Conservation (phyloP, 129 eudicot species). For the Artemisia argyi region DNA sequence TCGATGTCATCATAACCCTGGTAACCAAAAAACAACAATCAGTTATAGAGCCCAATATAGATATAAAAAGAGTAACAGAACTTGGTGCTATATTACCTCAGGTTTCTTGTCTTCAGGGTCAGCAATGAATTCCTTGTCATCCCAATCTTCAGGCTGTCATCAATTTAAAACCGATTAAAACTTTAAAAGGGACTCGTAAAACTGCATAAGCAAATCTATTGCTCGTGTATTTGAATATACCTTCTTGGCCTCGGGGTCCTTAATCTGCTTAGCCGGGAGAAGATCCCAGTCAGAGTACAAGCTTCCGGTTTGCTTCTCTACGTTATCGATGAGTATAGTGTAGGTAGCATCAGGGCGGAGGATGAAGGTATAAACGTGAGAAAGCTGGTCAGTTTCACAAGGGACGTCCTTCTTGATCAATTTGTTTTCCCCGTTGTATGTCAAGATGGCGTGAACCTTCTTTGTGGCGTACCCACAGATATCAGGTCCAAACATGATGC, state of each 20-base stretch:
- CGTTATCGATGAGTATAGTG: slow-evolving; percentile 86
- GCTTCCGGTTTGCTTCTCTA: slow-evolving; percentile 78
- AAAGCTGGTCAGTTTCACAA: slow-evolving; percentile 73
- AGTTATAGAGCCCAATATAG: background rate
- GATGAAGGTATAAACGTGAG: slow-evolving; percentile 78
- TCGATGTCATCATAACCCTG: slow-evolving; percentile 96
- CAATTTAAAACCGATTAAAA: background rate
- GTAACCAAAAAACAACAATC: background rate
- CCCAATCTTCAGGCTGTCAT: slow-evolving; percentile 88
- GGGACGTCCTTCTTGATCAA: slow-evolving; percentile 89
- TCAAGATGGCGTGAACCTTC: slow-evolving; percentile 95
- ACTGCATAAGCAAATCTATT: background rate
- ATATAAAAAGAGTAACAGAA: background rate
- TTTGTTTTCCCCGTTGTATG: slow-evolving; percentile 79
- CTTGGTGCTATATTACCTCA: slow-evolving; percentile 33
- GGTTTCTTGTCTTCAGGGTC: slow-evolving; percentile 89
- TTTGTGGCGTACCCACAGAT: slow-evolving; percentile 94
- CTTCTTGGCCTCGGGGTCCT: slow-evolving; percentile 87
- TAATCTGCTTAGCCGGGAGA: slow-evolving; percentile 69
- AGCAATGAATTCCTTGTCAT: slow-evolving; percentile 70
- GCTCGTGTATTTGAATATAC: background rate
- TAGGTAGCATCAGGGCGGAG: slow-evolving; percentile 89
- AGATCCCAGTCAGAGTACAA: slow-evolving; percentile 83
- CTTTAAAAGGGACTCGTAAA: background rate
- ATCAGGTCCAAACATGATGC: slow-evolving; percentile 99